phyloP scores from a whole-genome alignment of 768 basidiomycete species.

The Serendipita sp. region DNA sequence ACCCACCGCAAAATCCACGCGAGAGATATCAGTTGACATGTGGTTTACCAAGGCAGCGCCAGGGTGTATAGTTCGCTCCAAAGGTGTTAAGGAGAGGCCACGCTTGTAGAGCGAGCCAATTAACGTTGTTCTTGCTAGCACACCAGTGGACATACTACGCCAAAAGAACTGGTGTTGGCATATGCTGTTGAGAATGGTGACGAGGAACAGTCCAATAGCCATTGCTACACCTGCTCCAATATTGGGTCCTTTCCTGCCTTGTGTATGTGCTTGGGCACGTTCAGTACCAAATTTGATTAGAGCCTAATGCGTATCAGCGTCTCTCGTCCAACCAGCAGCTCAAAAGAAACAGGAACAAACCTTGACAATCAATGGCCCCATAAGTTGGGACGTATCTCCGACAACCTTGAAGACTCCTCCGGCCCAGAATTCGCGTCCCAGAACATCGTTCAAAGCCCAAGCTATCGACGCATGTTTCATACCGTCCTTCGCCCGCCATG shows the following conservation, averaged over 20 bases:
- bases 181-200: conserved; percentile 37
- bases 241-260: conserved; percentile 20
- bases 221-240: conserved; percentile 43
- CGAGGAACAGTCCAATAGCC: conserved; percentile 36
- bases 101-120: conserved; percentile 59
- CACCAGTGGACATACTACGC: conserved; percentile 49
- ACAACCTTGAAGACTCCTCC: conserved; percentile 39
- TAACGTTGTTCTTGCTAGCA: conserved; percentile 46
- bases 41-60: conserved; percentile 47
- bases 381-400: conserved; percentile 43
- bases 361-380: conserved; percentile 47
- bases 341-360: conserved; percentile 16
- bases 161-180: conserved; percentile 62
- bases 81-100: conserved; percentile 46
- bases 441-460: conserved; percentile 44
- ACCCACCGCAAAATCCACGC: background rate
- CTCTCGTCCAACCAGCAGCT: background rate
- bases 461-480: conserved; percentile 34
- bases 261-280: conserved; percentile 24
- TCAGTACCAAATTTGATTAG: conserved; percentile 46
- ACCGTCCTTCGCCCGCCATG: conserved; percentile 32
- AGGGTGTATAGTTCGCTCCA: conserved; percentile 42
- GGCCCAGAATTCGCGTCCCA: conserved; percentile 44
- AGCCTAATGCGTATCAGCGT: conserved; percentile 19
- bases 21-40: conserved; percentile 46